Conservation (phyloP, 257 asterid species). For the Fraxinus americana region DNA sequence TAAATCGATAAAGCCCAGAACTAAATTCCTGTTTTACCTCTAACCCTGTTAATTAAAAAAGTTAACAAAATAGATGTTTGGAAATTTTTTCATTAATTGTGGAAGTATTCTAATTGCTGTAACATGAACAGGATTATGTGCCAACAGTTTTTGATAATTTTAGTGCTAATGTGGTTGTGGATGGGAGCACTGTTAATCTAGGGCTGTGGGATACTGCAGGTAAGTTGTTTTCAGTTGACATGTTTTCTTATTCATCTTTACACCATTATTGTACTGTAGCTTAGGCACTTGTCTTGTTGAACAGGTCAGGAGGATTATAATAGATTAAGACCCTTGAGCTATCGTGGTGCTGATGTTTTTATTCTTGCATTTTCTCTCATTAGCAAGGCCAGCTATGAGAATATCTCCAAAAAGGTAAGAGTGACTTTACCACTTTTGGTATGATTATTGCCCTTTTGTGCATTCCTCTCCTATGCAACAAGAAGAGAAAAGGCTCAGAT, state of each 20-base stretch:
- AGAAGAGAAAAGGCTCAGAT: conserved; percentile 2
- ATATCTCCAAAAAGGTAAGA: conserved; percentile 69
- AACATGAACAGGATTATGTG: conserved; percentile 67
- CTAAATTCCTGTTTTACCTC: neutral
- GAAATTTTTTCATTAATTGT: neutral
- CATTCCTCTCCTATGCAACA: neutral
- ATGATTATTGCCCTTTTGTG: neutral
- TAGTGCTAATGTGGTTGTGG: conserved; percentile 85
- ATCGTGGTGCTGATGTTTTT: conserved; percentile 95
- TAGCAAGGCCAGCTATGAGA: conserved; percentile 91
- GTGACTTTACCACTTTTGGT: neutral
- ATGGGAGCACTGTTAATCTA: conserved; percentile 79
- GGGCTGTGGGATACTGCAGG: conserved; percentile 97
- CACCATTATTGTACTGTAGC: conserved; percentile 16
- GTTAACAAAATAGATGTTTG: neutral
- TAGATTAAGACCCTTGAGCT: conserved; percentile 83
- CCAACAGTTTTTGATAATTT: conserved; percentile 93
- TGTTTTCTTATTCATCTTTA: neutral
- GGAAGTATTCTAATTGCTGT: neutral
- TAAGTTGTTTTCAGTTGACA: conserved; percentile 19
- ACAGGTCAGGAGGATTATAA: conserved; percentile 94
- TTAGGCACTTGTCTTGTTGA: conserved; percentile 13
- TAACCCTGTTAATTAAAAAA: neutral
- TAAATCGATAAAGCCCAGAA: neutral
- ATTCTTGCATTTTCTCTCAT: conserved; percentile 89